Evolutionary conservation across 179 eudicot species (phyloP).

Genomic region (Silene noctiflora): DNA sequence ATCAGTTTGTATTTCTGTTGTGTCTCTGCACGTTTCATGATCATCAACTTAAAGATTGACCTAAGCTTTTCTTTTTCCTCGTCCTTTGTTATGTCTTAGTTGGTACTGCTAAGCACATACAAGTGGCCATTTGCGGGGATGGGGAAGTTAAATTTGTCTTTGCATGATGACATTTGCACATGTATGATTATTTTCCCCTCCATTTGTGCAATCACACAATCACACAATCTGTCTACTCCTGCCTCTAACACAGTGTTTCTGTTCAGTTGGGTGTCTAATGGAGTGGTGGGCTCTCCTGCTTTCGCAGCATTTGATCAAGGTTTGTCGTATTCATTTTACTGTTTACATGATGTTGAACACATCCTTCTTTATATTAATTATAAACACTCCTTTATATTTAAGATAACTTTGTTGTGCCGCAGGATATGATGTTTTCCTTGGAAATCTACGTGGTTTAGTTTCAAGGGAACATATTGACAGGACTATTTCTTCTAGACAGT

Average conservation of each 20-base stretch:
- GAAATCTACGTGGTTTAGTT: constrained; percentile 87
- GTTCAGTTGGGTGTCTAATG: constrained; percentile 90
- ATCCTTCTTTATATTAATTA: no score
- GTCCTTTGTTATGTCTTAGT: neutral
- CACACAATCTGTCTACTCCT: neutral
- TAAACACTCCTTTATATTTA: no score
- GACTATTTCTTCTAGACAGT: constrained; percentile 78
- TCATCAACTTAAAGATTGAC: neutral
- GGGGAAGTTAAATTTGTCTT: neutral
- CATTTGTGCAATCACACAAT: neutral
- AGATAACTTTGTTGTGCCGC: constrained; percentile 21
- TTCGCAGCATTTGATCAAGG: constrained; percentile 99
- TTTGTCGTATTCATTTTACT: constrained; percentile 24
- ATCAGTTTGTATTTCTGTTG: neutral
- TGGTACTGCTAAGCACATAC: neutral
- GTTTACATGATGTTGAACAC: neutral
- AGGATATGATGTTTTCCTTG: constrained; percentile 98
- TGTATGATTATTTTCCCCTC: neutral
- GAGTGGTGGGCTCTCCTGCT: constrained; percentile 97
- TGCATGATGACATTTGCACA: neutral
- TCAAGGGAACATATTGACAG: constrained; percentile 86
- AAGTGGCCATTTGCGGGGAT: neutral
- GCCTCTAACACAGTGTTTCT: constrained; percentile 6
- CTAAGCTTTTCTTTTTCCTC: neutral
- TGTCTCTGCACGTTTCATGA: neutral